Conservation (phyloP, 2,329 filamentous ascomycete genomes). For the Emergomyces orientalis region DNA sequence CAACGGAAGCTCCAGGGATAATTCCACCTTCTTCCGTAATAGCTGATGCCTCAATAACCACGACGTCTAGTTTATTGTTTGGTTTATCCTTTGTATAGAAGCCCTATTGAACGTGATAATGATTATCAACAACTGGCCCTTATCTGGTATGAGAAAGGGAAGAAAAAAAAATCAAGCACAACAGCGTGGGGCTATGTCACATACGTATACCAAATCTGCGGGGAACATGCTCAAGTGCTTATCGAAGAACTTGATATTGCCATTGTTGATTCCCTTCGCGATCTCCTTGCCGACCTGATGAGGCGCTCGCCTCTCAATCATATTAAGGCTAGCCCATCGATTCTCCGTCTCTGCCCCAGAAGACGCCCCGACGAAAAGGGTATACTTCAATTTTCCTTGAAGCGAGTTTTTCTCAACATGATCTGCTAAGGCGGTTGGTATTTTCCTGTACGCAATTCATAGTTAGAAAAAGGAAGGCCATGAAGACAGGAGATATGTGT, state of each 20-base stretch:
- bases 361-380: constrained; percentile 80
- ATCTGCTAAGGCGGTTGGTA: constrained; percentile 74
- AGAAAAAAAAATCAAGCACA: not conserved
- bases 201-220: constrained; percentile 68
- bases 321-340: constrained; percentile 77
- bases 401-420: constrained; percentile 81
- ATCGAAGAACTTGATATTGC: constrained; percentile 84
- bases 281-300: constrained; percentile 90
- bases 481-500: not conserved
- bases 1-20: constrained; percentile 75
- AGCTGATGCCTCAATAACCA: constrained; percentile 74
- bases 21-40: constrained; percentile 86
- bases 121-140: not conserved
- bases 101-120: constrained; percentile 39
- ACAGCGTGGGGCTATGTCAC: constrained; percentile 26
- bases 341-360: constrained; percentile 86
- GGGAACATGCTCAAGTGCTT: constrained; percentile 93
- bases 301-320: constrained; percentile 77
- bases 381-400: constrained; percentile 76
- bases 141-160: not conserved
- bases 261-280: constrained; percentile 80
- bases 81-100: constrained; percentile 76
- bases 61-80: constrained; percentile 67
- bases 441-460: constrained; percentile 49
- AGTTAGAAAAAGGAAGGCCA: not conserved